Evolutionary conservation across 2,329 filamentous ascomycete genomes (phyloP), one percentile per base, ranked within the genome.

Genomic region (Chaetomiaceae sp.): DNA sequence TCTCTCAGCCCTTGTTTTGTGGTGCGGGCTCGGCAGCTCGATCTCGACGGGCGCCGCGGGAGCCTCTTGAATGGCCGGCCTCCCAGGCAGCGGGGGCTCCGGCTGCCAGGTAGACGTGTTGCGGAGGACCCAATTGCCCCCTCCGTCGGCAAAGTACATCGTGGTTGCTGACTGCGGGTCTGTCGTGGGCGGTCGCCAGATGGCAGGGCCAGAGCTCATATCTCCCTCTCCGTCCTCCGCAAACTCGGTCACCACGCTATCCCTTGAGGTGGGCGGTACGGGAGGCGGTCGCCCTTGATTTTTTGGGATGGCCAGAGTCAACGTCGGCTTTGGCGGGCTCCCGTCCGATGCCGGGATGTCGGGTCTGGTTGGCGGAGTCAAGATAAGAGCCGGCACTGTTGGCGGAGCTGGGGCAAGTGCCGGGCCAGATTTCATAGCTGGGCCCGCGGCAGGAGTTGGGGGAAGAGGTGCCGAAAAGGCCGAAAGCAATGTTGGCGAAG

Each of bases 61-160:
- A 10, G 17, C 47, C 23, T 54, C 50, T 4, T 44, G 27, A 4
- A 44, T 13, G 3, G 14, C 43, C 5, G 27, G 21, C n/a, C 14
- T 51, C 14, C 35, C 14, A 27, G 51, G 48, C 14, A 20, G 38
- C 6, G 45, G 16, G n/a, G 17, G 17, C 33, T 42, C 48, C 27
- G 45, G 40, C 10, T 43, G 25, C 37, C 45, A 41, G 6, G 19
- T 25, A 7, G 52, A 54, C 2, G 55, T 21, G 39, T 72, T 72
- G 31, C 70, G 69, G 7, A 78, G 66, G 14, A 77, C 69, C 77
- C 77, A 80, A 59, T 80, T 79, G 1, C 76, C 74, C 56, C 69
- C 68, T 60, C 70, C 73, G 59, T 81, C 76, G 30, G 76, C 71
- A 41, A 78, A 69, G 56, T 78, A 80, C 39, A 72, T 70, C 0